These are phyloP conservation scores for Plasmodium billcollinsi DNA, from an alignment of 169 alveolate species.

Conservation along the genomic window DNA sequence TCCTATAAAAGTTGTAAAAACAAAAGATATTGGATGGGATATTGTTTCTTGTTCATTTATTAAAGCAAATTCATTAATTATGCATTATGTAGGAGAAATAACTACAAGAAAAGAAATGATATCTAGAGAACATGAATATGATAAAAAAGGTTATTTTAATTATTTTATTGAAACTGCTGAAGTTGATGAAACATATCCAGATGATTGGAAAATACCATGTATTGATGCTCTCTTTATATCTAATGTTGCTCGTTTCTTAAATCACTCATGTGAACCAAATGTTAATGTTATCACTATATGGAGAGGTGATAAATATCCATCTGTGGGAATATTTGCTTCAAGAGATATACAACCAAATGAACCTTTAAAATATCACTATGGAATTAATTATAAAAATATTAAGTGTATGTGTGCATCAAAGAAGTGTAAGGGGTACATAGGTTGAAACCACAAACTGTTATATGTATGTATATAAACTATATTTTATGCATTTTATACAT, in stretches of 20 bases:
- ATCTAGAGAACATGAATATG: conserved; percentile 88
- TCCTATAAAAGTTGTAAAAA: conserved; percentile 84
- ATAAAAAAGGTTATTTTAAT: conserved; percentile 83
- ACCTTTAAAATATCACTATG: conserved; percentile 86
- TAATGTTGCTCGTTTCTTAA: conserved; percentile 90
- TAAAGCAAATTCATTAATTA: conserved; percentile 86
- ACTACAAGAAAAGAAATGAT: conserved; percentile 87
- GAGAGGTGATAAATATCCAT: conserved; percentile 86
- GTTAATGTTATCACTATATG: conserved; percentile 87
- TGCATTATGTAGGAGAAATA: conserved; percentile 92
- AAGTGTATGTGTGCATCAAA: conserved; percentile 83
- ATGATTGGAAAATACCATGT: conserved; percentile 89
- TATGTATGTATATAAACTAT: neutral
- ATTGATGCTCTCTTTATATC: conserved; percentile 89
- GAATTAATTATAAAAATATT: conserved; percentile 81
- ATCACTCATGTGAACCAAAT: conserved; percentile 92
- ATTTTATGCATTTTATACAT: neutral
- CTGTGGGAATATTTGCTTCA: conserved; percentile 84
- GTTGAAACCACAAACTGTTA: neutral
- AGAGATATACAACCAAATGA: conserved; percentile 85
- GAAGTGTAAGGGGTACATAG: conserved; percentile 84
- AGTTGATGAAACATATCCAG: conserved; percentile 83
- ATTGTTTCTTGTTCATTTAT: conserved; percentile 79
- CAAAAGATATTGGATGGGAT: conserved; percentile 85
- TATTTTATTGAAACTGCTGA: conserved; percentile 87